These are phyloP conservation scores for Acanthamoeba healyi DNA, from an alignment of 208 protist genomes.

Conservation along the genomic window DNA sequence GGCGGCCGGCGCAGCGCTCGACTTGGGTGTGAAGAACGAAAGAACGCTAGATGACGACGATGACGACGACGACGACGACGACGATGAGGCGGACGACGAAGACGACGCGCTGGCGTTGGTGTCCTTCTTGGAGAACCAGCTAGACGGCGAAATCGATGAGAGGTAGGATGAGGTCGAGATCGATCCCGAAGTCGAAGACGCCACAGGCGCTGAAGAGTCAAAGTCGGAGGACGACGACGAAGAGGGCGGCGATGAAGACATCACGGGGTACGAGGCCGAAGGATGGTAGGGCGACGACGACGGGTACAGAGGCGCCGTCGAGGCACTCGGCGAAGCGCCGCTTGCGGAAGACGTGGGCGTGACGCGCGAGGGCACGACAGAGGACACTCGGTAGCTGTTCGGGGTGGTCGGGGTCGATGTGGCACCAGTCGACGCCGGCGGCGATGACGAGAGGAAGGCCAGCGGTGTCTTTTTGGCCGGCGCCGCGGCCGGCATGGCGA, in stretches of 20 bases:
- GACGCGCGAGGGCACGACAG: background rate
- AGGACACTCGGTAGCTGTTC: background rate
- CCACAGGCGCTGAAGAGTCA: background rate
- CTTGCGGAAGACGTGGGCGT: too few relatives aligned
- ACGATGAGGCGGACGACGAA: background rate
- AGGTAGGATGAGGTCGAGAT: background rate
- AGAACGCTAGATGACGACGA: background rate
- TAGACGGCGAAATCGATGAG: background rate
- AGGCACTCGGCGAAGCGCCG: too few relatives aligned
- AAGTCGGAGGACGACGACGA: background rate
- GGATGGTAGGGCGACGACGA: background rate
- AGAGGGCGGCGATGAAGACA: background rate
- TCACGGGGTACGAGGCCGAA: background rate
- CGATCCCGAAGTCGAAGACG: background rate
- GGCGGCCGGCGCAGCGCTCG: background rate
- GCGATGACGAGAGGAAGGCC: conserved; percentile 4
- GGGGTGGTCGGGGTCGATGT: background rate
- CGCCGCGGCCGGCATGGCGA: background rate
- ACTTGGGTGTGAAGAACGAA: background rate
- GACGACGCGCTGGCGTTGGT: background rate
- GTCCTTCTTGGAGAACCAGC: background rate
- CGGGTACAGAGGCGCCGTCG: too few relatives aligned
- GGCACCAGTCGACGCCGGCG: background rate
- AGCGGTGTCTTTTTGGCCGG: conserved; percentile 14
- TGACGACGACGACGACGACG: background rate